Evolutionary conservation across 768 basidiomycete species (phyloP), one percentile per base, ranked within the genome.

Genomic region (Trametes cinnabarina): DNA sequence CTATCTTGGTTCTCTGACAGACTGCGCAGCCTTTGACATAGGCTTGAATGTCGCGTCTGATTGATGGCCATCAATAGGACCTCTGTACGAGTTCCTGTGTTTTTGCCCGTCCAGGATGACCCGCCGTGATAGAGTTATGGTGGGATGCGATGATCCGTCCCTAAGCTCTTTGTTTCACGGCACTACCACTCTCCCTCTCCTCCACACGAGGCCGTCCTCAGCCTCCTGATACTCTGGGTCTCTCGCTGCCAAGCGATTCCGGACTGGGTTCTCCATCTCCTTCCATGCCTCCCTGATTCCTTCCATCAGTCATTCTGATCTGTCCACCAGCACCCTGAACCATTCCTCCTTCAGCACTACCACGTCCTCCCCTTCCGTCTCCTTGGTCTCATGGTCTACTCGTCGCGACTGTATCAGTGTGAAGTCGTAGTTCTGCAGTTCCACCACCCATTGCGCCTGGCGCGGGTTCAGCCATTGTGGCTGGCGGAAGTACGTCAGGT

Each of bases 371-470:
- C 50, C 23, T 50, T 25, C 7, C 15, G 28, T 2, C 1, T 52
- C 47, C 11, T 2, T 2, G 30, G 12, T 32, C 12, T 25, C 12
- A 23, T 51, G 55, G 10, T 54, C 35, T 9, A 34, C 28, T 10
- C 37, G 20, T 4, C 51, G 32, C 1, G 63, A 62, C 10, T 60
- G 40, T 10, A 34, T 17, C 3, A 65, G 47, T 2, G n/a, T 48
- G 57, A 65, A 63, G 26, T 70, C 42, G 35, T 57, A 68, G 12
- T 64, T 44, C 3, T 63, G 43, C 0, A 55, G 47, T 6, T 40
- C 23, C 7, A 44, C 4, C n/a, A 60, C 48, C 74, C 74, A 77
- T 35, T 67, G 54, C 0, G 68, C 72, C 56, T 75, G 76, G 20
- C 71, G 46, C 0, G 57, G 66, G 34, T 62, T 73, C 9, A 76